A percentile compares a stretch with the other conserved stretches of the same genome.
Conservation (phyloP, 1,139 yeast genomes). For the Kurtzmaniella natalensis region DNA sequence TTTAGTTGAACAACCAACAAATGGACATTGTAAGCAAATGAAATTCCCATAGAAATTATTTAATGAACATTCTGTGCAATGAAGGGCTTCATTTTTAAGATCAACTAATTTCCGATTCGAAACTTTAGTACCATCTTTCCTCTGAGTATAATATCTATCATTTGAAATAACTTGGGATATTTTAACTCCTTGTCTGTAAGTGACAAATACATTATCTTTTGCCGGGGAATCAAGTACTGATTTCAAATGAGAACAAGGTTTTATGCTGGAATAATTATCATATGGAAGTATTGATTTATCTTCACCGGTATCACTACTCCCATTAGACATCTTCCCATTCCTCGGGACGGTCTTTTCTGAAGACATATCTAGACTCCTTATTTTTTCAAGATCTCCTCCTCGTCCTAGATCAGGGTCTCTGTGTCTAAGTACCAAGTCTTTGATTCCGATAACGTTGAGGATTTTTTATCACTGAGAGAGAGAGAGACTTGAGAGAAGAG, state of each 20-base stretch:
- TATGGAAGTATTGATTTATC: constrained; percentile 17
- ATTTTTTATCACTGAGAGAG: too few relatives aligned
- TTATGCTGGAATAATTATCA: constrained; percentile 27
- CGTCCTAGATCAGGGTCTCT: too few relatives aligned
- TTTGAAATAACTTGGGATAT: constrained; percentile 32
- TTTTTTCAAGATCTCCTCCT: neutral
- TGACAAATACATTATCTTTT: constrained; percentile 49
- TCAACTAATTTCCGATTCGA: constrained; percentile 26
- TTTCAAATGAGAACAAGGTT: constrained; percentile 51
- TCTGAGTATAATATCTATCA: constrained; percentile 19
- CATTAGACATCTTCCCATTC: constrained; percentile 1
- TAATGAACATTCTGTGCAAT: constrained; percentile 48
- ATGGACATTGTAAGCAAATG: constrained; percentile 78
- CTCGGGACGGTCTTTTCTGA: constrained; percentile 12
- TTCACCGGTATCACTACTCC: constrained; percentile 1
- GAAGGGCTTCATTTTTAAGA: constrained; percentile 40
- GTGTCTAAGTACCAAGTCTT: too few relatives aligned
- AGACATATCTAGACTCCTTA: too few relatives aligned
- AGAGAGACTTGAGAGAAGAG: too few relatives aligned
- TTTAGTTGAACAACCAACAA: constrained; percentile 61
- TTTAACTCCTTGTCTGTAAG: constrained; percentile 57
- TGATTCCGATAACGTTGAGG: too few relatives aligned
- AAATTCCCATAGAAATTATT: constrained; percentile 50
- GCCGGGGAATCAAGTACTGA: constrained; percentile 54
- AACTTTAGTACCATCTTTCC: constrained; percentile 31